Conservation (phyloP, 2,329 filamentous ascomycete species). For the Bipolaris sorokiniana region DNA sequence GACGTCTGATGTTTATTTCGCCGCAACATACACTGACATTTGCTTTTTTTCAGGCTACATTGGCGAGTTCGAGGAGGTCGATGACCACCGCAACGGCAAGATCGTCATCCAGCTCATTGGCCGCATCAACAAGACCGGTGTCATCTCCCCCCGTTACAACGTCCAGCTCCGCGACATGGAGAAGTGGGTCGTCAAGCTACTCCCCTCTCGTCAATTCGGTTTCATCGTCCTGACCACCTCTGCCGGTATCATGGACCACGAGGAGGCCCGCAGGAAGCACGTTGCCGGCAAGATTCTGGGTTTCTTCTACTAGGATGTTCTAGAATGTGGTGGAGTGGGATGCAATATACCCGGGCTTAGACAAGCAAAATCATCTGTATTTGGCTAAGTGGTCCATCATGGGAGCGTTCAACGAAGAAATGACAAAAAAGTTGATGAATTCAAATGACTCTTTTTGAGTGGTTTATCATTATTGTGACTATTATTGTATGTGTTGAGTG, state of each 20-base stretch:
- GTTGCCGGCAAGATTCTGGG: constrained; percentile 99
- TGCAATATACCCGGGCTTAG: constrained; percentile 41
- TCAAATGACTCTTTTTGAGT: constrained; percentile 1
- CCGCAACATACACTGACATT: constrained; percentile 78
- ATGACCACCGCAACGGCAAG: constrained; percentile 99
- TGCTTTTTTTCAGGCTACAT: constrained; percentile 77
- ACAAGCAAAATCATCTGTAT: constrained; percentile 27
- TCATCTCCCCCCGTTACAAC: constrained; percentile 99
- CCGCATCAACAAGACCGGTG: constrained; percentile 98
- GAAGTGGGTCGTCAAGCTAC: constrained; percentile 99
- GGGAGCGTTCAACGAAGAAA: constrained; percentile 40
- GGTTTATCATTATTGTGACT: too few species aligned
- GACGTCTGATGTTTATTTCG: constrained; percentile 92
- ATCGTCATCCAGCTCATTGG: constrained; percentile 99
- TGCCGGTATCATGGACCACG: constrained; percentile 99
- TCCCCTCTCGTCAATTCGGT: constrained; percentile 99
- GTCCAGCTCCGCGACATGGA: constrained; percentile 96
- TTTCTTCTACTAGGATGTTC: constrained; percentile 87
- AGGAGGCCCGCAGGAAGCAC: constrained; percentile 99
- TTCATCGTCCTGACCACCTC: constrained; percentile 99
- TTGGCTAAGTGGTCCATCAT: constrained; percentile 37
- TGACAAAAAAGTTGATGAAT: constrained; percentile 39
- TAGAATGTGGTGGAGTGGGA: constrained; percentile 30
- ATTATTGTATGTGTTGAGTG: too few species aligned
- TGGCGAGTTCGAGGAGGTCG: constrained; percentile 99